Conservation (phyloP, 192 early-diverging fungal species). For the Physocladia obscura region DNA sequence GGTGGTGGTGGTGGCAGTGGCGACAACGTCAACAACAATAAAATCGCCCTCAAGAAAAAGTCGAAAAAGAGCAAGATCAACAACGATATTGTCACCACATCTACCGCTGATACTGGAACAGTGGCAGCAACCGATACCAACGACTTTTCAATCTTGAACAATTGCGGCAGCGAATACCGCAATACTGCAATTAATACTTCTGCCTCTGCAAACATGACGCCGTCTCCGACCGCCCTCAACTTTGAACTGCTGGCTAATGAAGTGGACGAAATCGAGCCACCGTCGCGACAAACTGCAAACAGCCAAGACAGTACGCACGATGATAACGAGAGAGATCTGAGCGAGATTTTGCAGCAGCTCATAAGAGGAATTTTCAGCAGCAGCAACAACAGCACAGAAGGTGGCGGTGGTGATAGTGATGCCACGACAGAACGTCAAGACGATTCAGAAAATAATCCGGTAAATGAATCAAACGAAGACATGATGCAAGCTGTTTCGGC, state of each 20-base stretch:
- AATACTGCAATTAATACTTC: neutral
- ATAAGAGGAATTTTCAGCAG: constrained; percentile 22
- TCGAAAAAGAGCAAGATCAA: neutral
- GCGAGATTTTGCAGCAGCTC: constrained; percentile 23
- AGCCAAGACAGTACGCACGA: neutral
- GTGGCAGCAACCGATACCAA: neutral
- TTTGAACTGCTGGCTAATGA: too few relatives aligned
- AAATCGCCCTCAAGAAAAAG: neutral
- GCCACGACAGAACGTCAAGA: neutral
- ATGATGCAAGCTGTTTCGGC: constrained; percentile 31
- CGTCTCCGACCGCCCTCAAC: too few relatives aligned
- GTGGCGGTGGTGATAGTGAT: neutral
- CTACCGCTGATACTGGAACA: neutral
- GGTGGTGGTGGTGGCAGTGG: neutral
- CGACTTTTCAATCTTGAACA: neutral
- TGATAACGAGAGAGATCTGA: constrained; percentile 1
- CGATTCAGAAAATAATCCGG: neutral
- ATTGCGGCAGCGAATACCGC: neutral
- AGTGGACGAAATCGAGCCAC: neutral
- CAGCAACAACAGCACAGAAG: neutral
- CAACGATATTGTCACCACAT: neutral
- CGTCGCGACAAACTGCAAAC: neutral
- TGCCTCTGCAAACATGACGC: neutral
- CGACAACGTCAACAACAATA: neutral
- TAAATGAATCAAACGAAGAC: constrained; percentile 17